Percentiles rank a stretch among this genome's conserved stretches.
Evolutionary conservation across 2,329 filamentous ascomycete genomes (phyloP).

Genomic region (Stachybotrys elegans): DNA sequence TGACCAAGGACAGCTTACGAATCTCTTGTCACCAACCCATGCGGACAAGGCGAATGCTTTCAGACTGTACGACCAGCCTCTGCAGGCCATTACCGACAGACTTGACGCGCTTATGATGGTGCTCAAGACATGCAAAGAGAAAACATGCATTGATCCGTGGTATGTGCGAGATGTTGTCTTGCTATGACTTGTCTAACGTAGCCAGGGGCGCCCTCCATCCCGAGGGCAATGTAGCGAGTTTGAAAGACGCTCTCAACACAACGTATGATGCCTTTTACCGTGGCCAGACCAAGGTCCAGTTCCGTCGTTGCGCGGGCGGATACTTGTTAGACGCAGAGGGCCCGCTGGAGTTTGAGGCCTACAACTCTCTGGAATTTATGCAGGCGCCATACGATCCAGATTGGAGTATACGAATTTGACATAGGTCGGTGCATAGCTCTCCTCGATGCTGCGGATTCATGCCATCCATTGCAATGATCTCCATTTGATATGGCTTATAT

Average conservation of each 20-base stretch:
- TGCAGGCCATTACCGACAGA: conserved; percentile 38
- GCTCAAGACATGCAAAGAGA: conserved; percentile 54
- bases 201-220: no score
- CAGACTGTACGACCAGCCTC: background rate
- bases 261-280: conserved; percentile 50
- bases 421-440: no score
- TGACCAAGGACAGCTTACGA: conserved; percentile 48
- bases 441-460: no score
- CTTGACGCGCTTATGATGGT: conserved; percentile 56
- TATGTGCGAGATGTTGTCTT: no score
- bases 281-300: conserved; percentile 42
- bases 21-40: conserved; percentile 30
- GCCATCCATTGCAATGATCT: no score
- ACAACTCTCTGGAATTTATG: no score
- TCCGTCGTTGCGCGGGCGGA: conserved; percentile 48
- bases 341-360: no score
- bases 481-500: no score
- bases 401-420: no score
- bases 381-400: no score
- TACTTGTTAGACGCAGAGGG: conserved; percentile 49
- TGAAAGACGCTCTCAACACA: conserved; percentile 43
- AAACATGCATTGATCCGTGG: conserved; percentile 53
- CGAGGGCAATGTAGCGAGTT: conserved; percentile 40
- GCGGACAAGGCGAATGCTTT: background rate
- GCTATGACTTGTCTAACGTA: no score